Evolutionary conservation across 768 basidiomycete species (phyloP).

Genomic region (Fomitopsis serialis): DNA sequence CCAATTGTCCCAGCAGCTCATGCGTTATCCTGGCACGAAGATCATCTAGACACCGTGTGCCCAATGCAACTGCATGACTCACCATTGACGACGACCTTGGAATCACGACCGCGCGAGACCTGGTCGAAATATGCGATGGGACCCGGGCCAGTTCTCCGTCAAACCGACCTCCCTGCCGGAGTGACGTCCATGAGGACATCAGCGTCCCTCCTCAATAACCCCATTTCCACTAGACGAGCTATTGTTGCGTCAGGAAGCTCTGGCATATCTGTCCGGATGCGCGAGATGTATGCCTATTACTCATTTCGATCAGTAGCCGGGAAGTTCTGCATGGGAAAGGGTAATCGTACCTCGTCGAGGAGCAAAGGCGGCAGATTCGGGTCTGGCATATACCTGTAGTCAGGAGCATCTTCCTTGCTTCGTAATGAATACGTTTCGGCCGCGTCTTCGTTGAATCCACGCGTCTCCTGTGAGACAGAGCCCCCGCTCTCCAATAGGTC

Average conservation of each 20-base stretch:
- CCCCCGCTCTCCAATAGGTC: constrained; percentile 39
- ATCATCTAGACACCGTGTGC: neutral
- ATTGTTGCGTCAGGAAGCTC: constrained; percentile 69
- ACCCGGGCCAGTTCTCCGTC: constrained; percentile 50
- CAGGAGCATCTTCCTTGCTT: constrained; percentile 90
- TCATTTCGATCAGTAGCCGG: neutral
- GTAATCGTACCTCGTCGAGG: constrained; percentile 33
- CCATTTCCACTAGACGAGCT: constrained; percentile 47
- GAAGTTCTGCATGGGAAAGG: neutral
- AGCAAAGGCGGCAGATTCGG: constrained; percentile 80
- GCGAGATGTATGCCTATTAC: constrained; percentile 56
- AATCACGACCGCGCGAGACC: constrained; percentile 50
- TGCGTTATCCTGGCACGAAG: constrained; percentile 69
- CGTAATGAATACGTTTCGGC: constrained; percentile 80
- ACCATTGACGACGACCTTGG: constrained; percentile 87
- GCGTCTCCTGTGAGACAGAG: constrained; percentile 76
- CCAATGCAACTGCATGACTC: constrained; percentile 15
- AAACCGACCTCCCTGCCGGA: constrained; percentile 54
- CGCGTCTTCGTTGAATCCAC: constrained; percentile 80
- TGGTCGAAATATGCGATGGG: constrained; percentile 82
- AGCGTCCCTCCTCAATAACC: constrained; percentile 58
- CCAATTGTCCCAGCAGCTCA: constrained; percentile 77
- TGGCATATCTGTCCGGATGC: constrained; percentile 53
- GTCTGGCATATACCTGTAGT: constrained; percentile 98
- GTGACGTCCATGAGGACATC: constrained; percentile 77